Base-by-base conservation (phyloP, 202 grass and related monocot species). In the Dendrocalamus latiflorus region DNA sequence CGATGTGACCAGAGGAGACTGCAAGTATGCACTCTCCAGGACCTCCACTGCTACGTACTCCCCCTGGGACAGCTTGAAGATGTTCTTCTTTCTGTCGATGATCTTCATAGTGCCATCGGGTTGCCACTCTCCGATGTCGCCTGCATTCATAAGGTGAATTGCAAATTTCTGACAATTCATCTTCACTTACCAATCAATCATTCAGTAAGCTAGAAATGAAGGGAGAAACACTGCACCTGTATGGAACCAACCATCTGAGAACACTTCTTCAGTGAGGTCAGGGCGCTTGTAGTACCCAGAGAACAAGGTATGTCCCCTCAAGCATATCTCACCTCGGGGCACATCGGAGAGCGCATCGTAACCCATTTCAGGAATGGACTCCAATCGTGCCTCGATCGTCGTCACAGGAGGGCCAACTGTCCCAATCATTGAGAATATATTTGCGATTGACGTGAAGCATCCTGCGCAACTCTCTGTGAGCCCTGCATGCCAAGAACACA, bases 91-190 rank as follows among this genome's bases (percentile, higher is more conserved):
- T 80, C 96, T 90, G 61, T 95, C 96, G 43, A 95, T 93, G 79
- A 99, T 95, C 87, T 94, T 95, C 96, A 99, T 93, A 10, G 93
- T 75, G 45, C 93, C 96, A 82, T 95, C 80, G 0, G 83, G 59
- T 85, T 95, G 96, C 96, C 96, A 98, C 85, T 98, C 96, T 33
- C 96, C 96, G 37, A 98, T 87, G 75, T 98, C 96, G 26, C 96
- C 91, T 94, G 26, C 65, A 74, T n/a, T 80, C 13, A 56, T 54
- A 45, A 70, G 69, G 62, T 61, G 34, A 18, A 34, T 66, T 58
- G 5, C 9, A 34, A 71, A 24, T 59, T 77, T 84, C 0, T 13
- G 3, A 54, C 2, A 48, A 24, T 49, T 1, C 20, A 53, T 70
- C 11, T 50, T 21, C 11, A 48, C 14, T 47, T 8, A n/a, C n/a